phyloP scores from a whole-genome alignment of 768 basidiomycete genomes.

The Rhizopogon sp. region DNA sequence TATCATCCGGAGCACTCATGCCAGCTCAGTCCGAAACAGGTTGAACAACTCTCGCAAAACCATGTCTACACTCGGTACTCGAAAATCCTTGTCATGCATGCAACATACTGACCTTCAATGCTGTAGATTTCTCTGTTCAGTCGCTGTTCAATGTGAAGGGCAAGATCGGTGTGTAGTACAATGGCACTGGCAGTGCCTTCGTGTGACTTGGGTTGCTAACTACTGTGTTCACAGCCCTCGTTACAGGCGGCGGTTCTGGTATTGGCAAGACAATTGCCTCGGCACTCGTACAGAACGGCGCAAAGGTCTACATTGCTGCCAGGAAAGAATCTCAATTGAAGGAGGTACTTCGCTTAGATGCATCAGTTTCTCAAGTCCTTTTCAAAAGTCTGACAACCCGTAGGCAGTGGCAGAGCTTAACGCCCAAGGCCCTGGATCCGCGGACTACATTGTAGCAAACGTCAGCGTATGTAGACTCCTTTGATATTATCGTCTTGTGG shows the following conservation, averaged over 20 bases:
- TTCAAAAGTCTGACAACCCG: background rate
- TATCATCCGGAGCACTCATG: background rate
- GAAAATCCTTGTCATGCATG: background rate
- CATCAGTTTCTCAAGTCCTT: background rate
- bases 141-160: slow-evolving; percentile 63
- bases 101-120: background rate
- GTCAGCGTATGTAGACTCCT: slow-evolving; percentile 47
- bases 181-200: background rate
- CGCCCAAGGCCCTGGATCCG: slow-evolving; percentile 51
- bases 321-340: slow-evolving; percentile 76
- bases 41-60: background rate
- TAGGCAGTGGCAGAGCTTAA: slow-evolving; percentile 59
- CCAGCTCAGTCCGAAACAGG: background rate
- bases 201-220: background rate
- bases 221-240: slow-evolving; percentile 45
- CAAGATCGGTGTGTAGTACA: slow-evolving; percentile 50
- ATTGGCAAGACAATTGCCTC: slow-evolving; percentile 83
- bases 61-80: background rate
- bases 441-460: slow-evolving; percentile 72
- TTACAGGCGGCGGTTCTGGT: slow-evolving; percentile 82
- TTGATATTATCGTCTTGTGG: background rate
- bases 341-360: slow-evolving; percentile 41
- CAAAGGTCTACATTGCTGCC: slow-evolving; percentile 85
- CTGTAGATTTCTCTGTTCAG: slow-evolving; percentile 44
- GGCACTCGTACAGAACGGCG: slow-evolving; percentile 80